Evolutionary conservation across 331 rosid genomes (phyloP).

Genomic region (Cucumis variabilis): DNA sequence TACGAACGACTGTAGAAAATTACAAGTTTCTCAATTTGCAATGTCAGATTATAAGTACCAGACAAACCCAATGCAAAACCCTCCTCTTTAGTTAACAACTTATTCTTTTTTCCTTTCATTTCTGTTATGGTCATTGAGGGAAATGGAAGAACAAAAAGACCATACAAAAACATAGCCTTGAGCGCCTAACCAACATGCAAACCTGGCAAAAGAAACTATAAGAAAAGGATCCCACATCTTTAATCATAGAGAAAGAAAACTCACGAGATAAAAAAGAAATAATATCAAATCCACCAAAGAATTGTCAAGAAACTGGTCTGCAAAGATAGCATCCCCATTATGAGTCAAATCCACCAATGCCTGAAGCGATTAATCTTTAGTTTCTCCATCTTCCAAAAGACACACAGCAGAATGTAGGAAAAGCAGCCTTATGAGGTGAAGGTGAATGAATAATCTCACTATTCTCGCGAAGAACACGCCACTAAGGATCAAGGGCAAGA

Average conservation of each 20-base stretch:
- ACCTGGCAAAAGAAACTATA: neutral
- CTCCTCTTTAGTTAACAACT: conserved; percentile 1
- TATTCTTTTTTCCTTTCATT: neutral
- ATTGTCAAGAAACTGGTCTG: neutral
- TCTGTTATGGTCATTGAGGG: neutral
- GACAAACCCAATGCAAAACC: neutral
- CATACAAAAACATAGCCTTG: neutral
- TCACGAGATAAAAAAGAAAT: conserved; percentile 7
- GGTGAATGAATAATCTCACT: neutral
- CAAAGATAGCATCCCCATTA: neutral
- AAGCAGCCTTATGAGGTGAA: neutral
- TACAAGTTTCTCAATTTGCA: neutral
- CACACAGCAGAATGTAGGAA: neutral
- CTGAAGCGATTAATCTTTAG: neutral
- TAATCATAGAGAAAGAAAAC: neutral
- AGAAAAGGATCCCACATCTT: neutral
- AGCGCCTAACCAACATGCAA: neutral
- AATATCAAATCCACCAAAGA: neutral
- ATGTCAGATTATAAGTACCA: neutral
- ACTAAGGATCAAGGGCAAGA: neutral
- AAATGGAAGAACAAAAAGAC: neutral
- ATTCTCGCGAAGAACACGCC: neutral
- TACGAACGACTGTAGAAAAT: neutral
- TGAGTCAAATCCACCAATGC: neutral
- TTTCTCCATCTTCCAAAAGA: neutral